Evolutionary conservation across 106 monocot species (phyloP).

Genomic region (Acorus gramineus): DNA sequence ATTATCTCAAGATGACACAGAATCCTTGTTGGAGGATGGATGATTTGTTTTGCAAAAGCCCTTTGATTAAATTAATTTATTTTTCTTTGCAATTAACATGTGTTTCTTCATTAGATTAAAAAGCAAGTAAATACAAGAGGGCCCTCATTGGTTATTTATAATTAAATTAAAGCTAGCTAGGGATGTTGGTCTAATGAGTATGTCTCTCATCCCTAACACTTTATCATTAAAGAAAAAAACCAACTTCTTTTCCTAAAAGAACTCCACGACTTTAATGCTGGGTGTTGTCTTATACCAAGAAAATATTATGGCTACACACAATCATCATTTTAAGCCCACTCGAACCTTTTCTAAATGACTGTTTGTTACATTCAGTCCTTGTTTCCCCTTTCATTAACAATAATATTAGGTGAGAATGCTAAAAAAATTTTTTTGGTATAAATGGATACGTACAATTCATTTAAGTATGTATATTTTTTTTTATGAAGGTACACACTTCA

Average conservation of each 20-base stretch:
- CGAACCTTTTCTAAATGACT: no score
- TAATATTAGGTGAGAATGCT: no score
- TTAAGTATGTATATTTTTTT: no score
- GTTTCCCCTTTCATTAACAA: no score
- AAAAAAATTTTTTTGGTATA: no score
- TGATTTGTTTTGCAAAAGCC: constrained; percentile 8
- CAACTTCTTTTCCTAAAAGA: constrained; percentile 9
- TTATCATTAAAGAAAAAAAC: constrained; percentile 10
- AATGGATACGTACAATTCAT: no score
- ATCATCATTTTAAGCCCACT: no score
- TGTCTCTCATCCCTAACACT: constrained; percentile 20
- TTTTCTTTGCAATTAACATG: neutral
- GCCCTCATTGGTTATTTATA: constrained; percentile 10
- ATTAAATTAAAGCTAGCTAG: neutral
- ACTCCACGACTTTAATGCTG: constrained; percentile 25
- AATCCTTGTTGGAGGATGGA: constrained; percentile 2
- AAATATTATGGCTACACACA: no score
- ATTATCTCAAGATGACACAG: constrained; percentile 6
- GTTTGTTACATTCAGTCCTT: no score
- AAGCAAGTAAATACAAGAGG: constrained; percentile 4
- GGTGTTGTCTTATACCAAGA: no score
- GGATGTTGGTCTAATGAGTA: constrained; percentile 30
- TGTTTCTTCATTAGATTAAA: neutral
- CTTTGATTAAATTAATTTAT: neutral
- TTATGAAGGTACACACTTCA: no score